Evolutionary conservation across 352 stramenopile genomes (phyloP), one percentile per base, ranked within the genome.

Genomic region (Globisporangium nodosum): DNA sequence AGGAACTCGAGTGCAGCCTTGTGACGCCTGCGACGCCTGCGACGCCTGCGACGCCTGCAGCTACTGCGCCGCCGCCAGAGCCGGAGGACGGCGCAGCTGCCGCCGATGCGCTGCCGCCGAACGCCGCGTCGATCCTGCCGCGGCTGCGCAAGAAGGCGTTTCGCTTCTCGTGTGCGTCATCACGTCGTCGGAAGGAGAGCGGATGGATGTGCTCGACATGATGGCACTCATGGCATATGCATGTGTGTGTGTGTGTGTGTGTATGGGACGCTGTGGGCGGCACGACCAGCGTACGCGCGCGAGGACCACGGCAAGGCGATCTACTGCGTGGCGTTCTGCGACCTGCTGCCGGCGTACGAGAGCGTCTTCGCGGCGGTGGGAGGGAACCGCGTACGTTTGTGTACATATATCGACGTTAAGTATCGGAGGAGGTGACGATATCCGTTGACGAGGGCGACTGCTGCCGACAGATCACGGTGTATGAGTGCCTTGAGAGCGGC

Each of bases 281-380:
- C 24, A 27, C 24, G 31, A 35, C 8, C 47, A 91, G 81, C 77
- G 37, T 91, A 88, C 54, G 76, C 77, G 11, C 64, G 72, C 56
- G 81, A 92, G 55, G 81, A 92, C 60, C 81, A 92, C 43, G 74
- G 70, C 5, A 92, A 87, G 43, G 76, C 82, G 15, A 81, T 92
- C 56, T 92, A 92, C 61, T 87, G 78, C 21, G 79, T 92, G 21
- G 60, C 74, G 13, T 92, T 92, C 54, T 92, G 82, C 40, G 73
- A 89, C 37, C 68, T 89, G 16, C 53, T 88, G 31, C 72, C 79
- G 16, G 70, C 74, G 20, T 92, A 88, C 59, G 79, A 92, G 65
- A 69, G 66, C 58, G 71, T 88, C 59, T 92, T 92, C 56, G 79
- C 82, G 35, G 79, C 80, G 13, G 81, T 76, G 31, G 81, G 81